Evolutionary conservation across 169 alveolate species (phyloP), one percentile per base, ranked within the genome.

Genomic region (Prorocentrum cordatum): DNA sequence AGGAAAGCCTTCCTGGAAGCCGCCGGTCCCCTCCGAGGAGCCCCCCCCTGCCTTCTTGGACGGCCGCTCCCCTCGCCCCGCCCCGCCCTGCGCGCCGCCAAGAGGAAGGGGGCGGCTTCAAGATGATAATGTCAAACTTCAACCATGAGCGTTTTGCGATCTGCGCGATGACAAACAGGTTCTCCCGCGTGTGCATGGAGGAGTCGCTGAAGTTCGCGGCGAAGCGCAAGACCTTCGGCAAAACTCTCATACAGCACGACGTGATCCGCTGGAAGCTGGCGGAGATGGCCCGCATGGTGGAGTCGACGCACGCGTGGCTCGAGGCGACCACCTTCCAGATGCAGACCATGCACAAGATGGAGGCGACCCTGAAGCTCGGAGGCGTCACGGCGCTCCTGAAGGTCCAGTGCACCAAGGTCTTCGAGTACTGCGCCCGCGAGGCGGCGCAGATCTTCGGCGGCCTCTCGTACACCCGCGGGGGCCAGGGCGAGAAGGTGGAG

Each of bases 401-500:
- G 92, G 87, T 77, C 73, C 87, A 77, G 42, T 84, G 92, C 50
- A 84, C 92, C 58, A 84, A 83, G 59, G 79, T 67, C 22, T 47
- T 83, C 64, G 92, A 83, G 31, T 83, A 67, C 62, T 83, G 92
- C 45, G 92, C 92, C 14, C 70, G 92, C 1, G 92, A 83, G 83
- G 79, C 92, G 18, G 92, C 92, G n/a, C 88, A 89, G 50, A 45
- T 89, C 42, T 89, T 89, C 31, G 92, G 92, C 29, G 92, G 93
- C 0, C 24, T 83, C 54, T 72, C 89, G 66, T 90, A 90, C 67
- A 24, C 62, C 26, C 67, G 93, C 14, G 90, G 90, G 0, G 93
- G 93, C 12, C 90, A 72, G 45, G 93, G 93, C 10, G 93, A 84
- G 87, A 90, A 90, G 82, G 93, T 90, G 39, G 93, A 90, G 24